Base-by-base conservation (phyloP, 495 filamentous ascomycete species). In the Neurospora africana region DNA sequence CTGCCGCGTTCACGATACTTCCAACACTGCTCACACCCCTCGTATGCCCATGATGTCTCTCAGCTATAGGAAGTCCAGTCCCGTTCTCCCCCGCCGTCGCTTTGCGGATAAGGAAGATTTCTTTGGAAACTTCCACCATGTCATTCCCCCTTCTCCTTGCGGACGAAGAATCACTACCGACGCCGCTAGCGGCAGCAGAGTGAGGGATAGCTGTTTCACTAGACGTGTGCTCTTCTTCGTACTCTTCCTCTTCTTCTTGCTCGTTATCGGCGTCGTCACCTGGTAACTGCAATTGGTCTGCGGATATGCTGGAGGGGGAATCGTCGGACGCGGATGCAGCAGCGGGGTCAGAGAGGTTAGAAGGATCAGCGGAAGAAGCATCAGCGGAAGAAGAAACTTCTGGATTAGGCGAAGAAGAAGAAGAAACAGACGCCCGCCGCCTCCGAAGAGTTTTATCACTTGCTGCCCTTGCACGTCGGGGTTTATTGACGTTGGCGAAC, bases 81-180 rank as follows among this genome's bases (percentile, higher is more conserved):
- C 23, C 53, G 1, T 6, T 17, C 5, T 65, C 53, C 13, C 53
- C 53, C 0, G 53, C 53, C 1, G 53, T 65, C n/a, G 93, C 90
- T 76, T 89, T 89, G 4, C 93, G 86, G 36, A 97, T 86, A 11
- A 97, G 81, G 73, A 95, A 90, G 5, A 94, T 93, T 79, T 94
- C 92, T 71, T 89, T 90, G n/a, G 75, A 78, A 35, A 82, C 80
- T 4, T 70, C 41, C 11, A 72, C 44, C 36, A 21, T 67, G 3
- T 70, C 70, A 10, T 69, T 23, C 21, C 30, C 39, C 36, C n/a
- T 72, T 38, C 35, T 68, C 53, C 13, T 73, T 27, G 3, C 36
- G 36, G 36, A 35, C 5, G 33, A 35, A 35, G 3, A 36, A 36
- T 8, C 36, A 36, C 36, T 36, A 36, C 36, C 36, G 7, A 36